A percentile compares a stretch with the other conserved stretches of the same genome.
Conservation (phyloP, 371 early-diverging fungal genomes). For the Rhizomucor pusillus region DNA sequence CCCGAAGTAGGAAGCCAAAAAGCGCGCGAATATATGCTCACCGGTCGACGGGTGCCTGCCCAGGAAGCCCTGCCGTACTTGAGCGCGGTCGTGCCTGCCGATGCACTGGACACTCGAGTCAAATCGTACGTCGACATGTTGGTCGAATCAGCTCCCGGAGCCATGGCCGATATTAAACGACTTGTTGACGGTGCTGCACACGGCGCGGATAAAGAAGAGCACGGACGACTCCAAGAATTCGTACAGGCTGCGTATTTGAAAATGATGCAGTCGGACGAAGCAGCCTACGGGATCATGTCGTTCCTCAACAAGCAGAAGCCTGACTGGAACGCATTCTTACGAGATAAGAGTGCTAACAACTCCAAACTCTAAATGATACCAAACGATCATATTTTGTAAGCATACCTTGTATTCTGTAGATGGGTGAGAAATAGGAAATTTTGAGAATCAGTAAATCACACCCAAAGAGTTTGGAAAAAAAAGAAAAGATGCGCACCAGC, state of each 20-base stretch:
- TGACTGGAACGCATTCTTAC: slow-evolving; percentile 53
- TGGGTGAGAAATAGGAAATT: too few relatives aligned
- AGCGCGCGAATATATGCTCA: slow-evolving; percentile 63
- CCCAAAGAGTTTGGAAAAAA: too few relatives aligned
- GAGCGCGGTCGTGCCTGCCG: slow-evolving; percentile 28
- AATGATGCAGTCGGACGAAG: slow-evolving; percentile 70
- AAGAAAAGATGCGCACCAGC: too few relatives aligned
- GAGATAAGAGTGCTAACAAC: slow-evolving; percentile 13
- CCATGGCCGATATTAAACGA: slow-evolving; percentile 53
- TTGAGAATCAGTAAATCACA: too few relatives aligned
- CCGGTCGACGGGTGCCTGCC: slow-evolving; percentile 54
- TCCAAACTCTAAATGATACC: slow-evolving; percentile 36
- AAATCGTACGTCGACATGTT: slow-evolving; percentile 41
- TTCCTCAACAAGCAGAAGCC: slow-evolving; percentile 58
- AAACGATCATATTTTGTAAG: too few relatives aligned
- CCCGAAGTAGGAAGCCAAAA: slow-evolving; percentile 59
- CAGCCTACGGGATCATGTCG: slow-evolving; percentile 62
- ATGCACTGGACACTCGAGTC: slow-evolving; percentile 43
- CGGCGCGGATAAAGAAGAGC: slow-evolving; percentile 28
- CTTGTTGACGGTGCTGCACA: slow-evolving; percentile 45
- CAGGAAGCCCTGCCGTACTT: slow-evolving; percentile 38
- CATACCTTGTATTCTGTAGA: too few relatives aligned
- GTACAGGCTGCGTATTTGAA: slow-evolving; percentile 48
- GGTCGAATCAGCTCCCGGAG: slow-evolving; percentile 55
- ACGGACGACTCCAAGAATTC: slow-evolving; percentile 28